phyloP scores from a whole-genome alignment of 179 eudicot genomes.

The Gypsophila paniculata region DNA sequence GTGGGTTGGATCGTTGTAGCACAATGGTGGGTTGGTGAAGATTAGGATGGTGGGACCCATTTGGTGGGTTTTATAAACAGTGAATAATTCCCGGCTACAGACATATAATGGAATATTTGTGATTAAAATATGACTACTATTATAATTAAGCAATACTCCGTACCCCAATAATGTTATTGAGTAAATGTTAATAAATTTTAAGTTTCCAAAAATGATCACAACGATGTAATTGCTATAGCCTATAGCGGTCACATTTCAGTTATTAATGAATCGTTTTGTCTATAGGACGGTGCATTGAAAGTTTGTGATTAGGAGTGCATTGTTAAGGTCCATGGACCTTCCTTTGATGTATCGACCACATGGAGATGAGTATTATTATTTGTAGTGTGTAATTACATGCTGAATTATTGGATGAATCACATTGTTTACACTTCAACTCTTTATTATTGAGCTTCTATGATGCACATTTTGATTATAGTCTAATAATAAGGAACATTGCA shows the following conservation, averaged over 20 bases:
- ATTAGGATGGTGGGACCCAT: conserved; percentile 18
- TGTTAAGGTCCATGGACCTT: not conserved
- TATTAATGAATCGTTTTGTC: too few species aligned
- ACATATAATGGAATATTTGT: too few species aligned
- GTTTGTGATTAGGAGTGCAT: too few species aligned
- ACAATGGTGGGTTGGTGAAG: conserved; percentile 20
- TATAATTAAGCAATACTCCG: too few species aligned
- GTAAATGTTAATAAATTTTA: too few species aligned
- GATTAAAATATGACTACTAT: too few species aligned
- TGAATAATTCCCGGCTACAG: too few species aligned
- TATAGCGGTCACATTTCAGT: too few species aligned
- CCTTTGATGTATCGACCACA: not conserved
- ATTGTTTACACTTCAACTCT: conserved; percentile 3
- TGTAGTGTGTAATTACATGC: not conserved
- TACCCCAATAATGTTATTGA: too few species aligned
- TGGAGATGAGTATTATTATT: not conserved
- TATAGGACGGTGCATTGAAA: too few species aligned
- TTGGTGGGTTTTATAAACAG: not conserved
- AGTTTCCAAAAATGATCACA: too few species aligned
- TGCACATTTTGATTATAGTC: not conserved
- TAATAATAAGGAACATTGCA: not conserved
- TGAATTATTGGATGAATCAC: conserved; percentile 4
- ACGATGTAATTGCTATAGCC: too few species aligned
- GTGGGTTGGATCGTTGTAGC: conserved; percentile 15
- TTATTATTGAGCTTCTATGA: not conserved